Evolutionary conservation across 345 rosid genomes (phyloP).

Genomic region (Heritiera littoralis): DNA sequence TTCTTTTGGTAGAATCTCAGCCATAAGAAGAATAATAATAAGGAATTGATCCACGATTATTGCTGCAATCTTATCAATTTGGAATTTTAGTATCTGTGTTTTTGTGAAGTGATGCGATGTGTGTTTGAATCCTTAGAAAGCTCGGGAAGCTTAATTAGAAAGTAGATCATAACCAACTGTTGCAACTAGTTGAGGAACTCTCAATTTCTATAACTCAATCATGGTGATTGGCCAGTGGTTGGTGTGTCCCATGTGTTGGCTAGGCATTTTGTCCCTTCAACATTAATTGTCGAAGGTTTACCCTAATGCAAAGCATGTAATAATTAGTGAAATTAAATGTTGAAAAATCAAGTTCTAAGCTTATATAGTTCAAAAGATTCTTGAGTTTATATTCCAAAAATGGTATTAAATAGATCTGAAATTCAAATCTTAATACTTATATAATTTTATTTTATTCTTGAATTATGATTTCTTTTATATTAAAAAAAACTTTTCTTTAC

Average conservation of each 20-base stretch:
- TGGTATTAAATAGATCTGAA: too few species aligned
- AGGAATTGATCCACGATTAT: not conserved
- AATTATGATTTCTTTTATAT: too few species aligned
- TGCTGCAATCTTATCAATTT: conserved; percentile 4
- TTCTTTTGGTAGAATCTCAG: conserved; percentile 7
- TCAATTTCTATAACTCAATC: not conserved
- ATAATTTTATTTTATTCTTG: too few species aligned
- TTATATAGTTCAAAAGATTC: too few species aligned
- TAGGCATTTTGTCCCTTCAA: not conserved
- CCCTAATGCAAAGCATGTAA: not conserved
- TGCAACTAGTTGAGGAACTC: not conserved
- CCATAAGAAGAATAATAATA: not conserved
- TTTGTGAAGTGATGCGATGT: not conserved
- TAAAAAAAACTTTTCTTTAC: not conserved
- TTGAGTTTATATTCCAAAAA: too few species aligned
- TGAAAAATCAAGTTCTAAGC: not conserved
- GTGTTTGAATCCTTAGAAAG: not conserved
- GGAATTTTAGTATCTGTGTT: not conserved
- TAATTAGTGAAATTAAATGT: not conserved
- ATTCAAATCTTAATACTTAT: too few species aligned
- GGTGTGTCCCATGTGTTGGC: not conserved
- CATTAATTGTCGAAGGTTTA: not conserved
- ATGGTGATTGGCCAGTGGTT: not conserved
- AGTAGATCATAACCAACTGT: not conserved
- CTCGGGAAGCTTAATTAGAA: not conserved